These are phyloP conservation scores for Brassica hybrid DNA, from an alignment of 441 rosid species.

Conservation along the genomic window DNA sequence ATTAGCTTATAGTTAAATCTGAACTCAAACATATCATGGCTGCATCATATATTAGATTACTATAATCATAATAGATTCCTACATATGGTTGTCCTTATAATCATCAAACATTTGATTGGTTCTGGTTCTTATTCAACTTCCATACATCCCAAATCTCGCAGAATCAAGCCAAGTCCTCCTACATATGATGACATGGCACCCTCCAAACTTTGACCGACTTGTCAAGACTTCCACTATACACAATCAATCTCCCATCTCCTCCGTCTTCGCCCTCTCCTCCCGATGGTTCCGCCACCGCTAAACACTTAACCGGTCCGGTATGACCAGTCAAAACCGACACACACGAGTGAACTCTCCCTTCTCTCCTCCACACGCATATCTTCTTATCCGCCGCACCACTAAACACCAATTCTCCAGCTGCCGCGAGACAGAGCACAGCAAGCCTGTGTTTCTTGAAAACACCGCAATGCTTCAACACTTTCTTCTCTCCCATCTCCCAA, in stretches of 20 bases:
- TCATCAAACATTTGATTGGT: slow-evolving; percentile 20
- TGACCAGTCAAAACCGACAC: slow-evolving; percentile 85
- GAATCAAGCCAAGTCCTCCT: neutral
- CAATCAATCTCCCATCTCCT: slow-evolving; percentile 61
- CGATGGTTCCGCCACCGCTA: slow-evolving; percentile 64
- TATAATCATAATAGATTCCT: neutral
- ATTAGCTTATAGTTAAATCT: neutral
- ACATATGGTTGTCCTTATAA: neutral
- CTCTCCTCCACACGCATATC: slow-evolving; percentile 82
- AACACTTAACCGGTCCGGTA: slow-evolving; percentile 88
- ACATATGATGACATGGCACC: slow-evolving; percentile 48
- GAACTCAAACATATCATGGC: neutral
- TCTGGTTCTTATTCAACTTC: slow-evolving; percentile 24
- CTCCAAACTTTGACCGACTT: slow-evolving; percentile 97
- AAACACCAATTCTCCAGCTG: slow-evolving; percentile 68
- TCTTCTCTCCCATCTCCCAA: slow-evolving; percentile 68
- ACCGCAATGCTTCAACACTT: slow-evolving; percentile 65
- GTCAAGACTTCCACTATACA: slow-evolving; percentile 91
- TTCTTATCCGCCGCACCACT: slow-evolving; percentile 95
- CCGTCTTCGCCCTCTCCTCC: slow-evolving; percentile 56
- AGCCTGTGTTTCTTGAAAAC: slow-evolving; percentile 77
- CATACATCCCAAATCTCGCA: slow-evolving; percentile 10
- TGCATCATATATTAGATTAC: neutral
- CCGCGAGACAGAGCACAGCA: slow-evolving; percentile 77
- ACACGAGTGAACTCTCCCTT: slow-evolving; percentile 67